phyloP scores from a whole-genome alignment of 2,329 filamentous ascomycete species.

The Curvularia sp. region DNA sequence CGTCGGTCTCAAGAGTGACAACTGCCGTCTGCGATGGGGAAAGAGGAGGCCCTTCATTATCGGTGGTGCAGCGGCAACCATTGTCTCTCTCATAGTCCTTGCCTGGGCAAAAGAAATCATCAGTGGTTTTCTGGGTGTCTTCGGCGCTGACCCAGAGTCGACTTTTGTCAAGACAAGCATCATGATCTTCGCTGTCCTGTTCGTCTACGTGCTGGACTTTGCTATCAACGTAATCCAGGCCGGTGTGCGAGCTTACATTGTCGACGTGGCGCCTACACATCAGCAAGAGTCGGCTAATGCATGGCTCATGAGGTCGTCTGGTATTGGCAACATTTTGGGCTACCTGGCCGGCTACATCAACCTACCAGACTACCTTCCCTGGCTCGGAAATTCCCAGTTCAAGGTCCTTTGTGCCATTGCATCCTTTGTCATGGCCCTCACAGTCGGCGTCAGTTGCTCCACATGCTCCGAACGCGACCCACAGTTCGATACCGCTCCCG shows the following conservation, averaged over 20 bases:
- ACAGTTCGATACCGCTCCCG: slow-evolving; percentile 69
- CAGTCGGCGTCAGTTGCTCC: slow-evolving; percentile 72
- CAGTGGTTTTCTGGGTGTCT: slow-evolving; percentile 69
- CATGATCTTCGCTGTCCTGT: slow-evolving; percentile 80
- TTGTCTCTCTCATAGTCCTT: slow-evolving; percentile 57
- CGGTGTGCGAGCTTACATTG: slow-evolving; percentile 87
- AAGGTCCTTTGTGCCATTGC: slow-evolving; percentile 90
- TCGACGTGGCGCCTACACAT: slow-evolving; percentile 89
- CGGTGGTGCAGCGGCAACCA: slow-evolving; percentile 57
- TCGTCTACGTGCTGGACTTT: slow-evolving; percentile 92
- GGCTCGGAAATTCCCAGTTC: slow-evolving; percentile 88
- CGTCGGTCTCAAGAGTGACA: slow-evolving; percentile 61
- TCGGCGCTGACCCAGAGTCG: slow-evolving; percentile 73
- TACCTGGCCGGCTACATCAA: slow-evolving; percentile 88
- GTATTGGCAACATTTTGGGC: slow-evolving; percentile 88
- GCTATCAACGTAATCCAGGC: slow-evolving; percentile 97
- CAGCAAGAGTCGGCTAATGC: slow-evolving; percentile 94
- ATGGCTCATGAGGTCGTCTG: slow-evolving; percentile 87
- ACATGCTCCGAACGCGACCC: slow-evolving; percentile 82
- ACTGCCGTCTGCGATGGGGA: slow-evolving; percentile 57
- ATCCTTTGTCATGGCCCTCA: slow-evolving; percentile 72
- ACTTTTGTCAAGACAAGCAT: slow-evolving; percentile 68
- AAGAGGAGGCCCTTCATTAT: slow-evolving; percentile 61
- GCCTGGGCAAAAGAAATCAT: slow-evolving; percentile 64
- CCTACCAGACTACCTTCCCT: slow-evolving; percentile 75